Percentiles rank a stretch among this genome's conserved stretches.
Evolutionary conservation across 169 alveolate species (phyloP).

Genomic region (Plasmodium fragile): DNA sequence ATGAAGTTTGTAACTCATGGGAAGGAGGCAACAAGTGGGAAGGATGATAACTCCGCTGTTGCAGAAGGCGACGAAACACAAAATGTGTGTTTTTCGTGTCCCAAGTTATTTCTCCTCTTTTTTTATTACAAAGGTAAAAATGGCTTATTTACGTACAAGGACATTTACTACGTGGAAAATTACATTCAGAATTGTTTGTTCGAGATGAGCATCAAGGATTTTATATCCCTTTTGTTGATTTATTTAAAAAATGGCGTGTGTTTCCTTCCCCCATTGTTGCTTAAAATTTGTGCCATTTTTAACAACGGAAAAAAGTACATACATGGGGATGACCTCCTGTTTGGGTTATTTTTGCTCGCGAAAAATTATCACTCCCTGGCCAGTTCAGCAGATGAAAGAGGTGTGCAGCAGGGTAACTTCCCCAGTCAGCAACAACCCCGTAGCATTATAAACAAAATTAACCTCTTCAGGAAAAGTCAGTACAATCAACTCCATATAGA

Average conservation of each 20-base stretch:
- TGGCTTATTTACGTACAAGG: conserved; percentile 50
- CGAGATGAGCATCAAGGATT: conserved; percentile 69
- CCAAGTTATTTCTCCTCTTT: conserved; percentile 41
- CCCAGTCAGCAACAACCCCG: background rate
- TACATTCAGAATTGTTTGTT: conserved; percentile 29
- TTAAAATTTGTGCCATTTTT: conserved; percentile 50
- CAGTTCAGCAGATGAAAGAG: background rate
- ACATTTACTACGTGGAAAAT: conserved; percentile 59
- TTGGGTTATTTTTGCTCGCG: conserved; percentile 42
- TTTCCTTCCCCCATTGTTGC: conserved; percentile 54
- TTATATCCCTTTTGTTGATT: conserved; percentile 20
- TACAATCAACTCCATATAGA: conserved; percentile 50
- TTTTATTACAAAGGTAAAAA: conserved; percentile 73
- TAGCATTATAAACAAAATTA: conserved; percentile 14
- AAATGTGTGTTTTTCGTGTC: conserved; percentile 23
- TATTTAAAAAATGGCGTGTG: conserved; percentile 32
- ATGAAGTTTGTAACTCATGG: conserved; percentile 11
- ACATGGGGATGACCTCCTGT: conserved; percentile 16
- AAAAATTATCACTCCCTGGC: conserved; percentile 58
- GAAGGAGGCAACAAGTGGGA: background rate
- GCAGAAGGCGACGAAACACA: background rate
- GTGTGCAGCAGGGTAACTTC: background rate
- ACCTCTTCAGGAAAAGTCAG: conserved; percentile 35
- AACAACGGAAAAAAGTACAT: conserved; percentile 42
- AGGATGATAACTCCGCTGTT: background rate